phyloP scores from a whole-genome alignment of 2,329 filamentous ascomycete genomes.

The Venturia oleaginea region DNA sequence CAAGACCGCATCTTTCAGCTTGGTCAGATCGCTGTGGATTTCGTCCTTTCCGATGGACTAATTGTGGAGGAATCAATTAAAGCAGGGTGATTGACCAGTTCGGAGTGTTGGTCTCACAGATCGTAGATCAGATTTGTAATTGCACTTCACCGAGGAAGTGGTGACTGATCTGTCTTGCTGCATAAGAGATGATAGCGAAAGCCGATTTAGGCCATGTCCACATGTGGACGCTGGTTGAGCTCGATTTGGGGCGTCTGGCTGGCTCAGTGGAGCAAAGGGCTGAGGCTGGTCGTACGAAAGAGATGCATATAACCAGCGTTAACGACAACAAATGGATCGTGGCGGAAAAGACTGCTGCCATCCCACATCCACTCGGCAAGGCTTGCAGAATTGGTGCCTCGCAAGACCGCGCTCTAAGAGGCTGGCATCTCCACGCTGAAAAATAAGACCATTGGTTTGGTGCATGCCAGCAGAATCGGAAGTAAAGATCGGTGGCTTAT shows the following conservation, averaged over 20 bases:
- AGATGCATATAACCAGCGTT: not conserved
- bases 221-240: not conserved
- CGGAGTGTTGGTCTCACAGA: too few relatives aligned
- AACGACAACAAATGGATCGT: not conserved
- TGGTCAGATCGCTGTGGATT: too few relatives aligned
- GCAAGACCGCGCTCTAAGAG: not conserved
- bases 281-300: not conserved
- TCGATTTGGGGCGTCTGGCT: not conserved
- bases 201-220: too few relatives aligned
- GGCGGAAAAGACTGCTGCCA: not conserved
- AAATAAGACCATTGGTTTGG: not conserved
- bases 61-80: too few relatives aligned
- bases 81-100: too few relatives aligned
- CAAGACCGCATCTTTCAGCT: too few relatives aligned
- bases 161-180: too few relatives aligned
- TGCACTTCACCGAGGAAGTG: too few relatives aligned
- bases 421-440: not conserved
- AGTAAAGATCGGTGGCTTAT: not conserved
- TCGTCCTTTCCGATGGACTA: too few relatives aligned
- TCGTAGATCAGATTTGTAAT: too few relatives aligned
- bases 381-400: not conserved
- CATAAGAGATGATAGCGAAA: too few relatives aligned
- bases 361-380: not conserved
- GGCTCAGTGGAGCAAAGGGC: not conserved
- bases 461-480: not conserved